These are phyloP conservation scores for Withania somnifera DNA, from an alignment of 305 asterid genomes.

Conservation along the genomic window DNA sequence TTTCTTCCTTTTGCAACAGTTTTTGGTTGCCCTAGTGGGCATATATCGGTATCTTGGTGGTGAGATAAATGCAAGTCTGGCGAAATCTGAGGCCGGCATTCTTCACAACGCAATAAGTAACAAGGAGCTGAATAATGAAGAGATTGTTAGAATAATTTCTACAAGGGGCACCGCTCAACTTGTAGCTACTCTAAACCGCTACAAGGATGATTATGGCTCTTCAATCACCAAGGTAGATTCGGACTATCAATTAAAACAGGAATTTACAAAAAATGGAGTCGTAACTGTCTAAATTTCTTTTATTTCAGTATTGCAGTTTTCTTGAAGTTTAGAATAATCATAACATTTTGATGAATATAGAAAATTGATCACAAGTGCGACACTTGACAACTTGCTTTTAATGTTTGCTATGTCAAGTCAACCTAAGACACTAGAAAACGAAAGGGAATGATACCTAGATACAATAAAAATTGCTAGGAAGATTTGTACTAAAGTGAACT, in stretches of 20 bases:
- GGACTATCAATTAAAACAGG: background rate
- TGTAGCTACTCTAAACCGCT: conserved; percentile 51
- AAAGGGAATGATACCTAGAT: no score
- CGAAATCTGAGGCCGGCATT: conserved; percentile 38
- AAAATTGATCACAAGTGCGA: no score
- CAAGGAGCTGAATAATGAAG: conserved; percentile 43
- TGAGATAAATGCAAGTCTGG: conserved; percentile 39
- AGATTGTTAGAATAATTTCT: conserved; percentile 41
- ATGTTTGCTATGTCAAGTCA: no score
- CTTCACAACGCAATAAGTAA: conserved; percentile 32
- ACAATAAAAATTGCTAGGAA: no score
- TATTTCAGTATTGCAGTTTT: no score
- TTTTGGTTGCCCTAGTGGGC: conserved; percentile 48
- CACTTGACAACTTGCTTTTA: no score
- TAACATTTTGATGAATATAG: no score
- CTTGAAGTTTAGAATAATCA: no score
- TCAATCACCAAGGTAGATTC: conserved; percentile 57
- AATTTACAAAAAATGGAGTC: no score
- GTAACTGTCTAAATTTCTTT: no score
- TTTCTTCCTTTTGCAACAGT: conserved; percentile 9
- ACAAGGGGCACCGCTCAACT: conserved; percentile 71
- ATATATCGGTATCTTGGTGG: conserved; percentile 44
- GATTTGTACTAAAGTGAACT: no score
- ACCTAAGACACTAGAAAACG: no score
- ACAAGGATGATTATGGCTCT: conserved; percentile 48